phyloP scores from a whole-genome alignment of 2,329 filamentous ascomycete species.

The Ambrosiella beaveri region DNA sequence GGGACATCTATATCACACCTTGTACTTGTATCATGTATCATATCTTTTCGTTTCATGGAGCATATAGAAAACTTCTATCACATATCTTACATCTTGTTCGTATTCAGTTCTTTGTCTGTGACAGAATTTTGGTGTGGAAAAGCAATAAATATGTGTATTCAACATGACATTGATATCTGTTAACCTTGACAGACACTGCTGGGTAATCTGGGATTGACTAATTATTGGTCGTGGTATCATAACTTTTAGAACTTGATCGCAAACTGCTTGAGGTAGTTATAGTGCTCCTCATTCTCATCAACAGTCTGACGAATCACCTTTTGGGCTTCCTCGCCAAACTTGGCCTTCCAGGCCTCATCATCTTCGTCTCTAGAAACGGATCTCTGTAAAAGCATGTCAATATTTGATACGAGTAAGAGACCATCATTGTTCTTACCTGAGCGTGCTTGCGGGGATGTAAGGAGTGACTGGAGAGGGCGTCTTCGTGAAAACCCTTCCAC shows the following conservation, averaged over 20 bases:
- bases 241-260: constrained; percentile 38
- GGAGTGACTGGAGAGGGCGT: constrained; percentile 68
- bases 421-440: constrained; percentile 26
- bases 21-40: constrained; percentile 13
- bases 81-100: background rate
- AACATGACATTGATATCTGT: background rate
- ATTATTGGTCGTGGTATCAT: background rate
- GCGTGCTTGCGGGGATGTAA: constrained; percentile 53
- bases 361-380: constrained; percentile 47
- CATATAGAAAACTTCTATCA: constrained; percentile 1
- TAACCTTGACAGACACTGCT: background rate
- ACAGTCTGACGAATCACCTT: constrained; percentile 54
- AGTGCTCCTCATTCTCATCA: constrained; percentile 53
- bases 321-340: constrained; percentile 55
- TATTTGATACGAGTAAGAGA: background rate
- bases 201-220: background rate
- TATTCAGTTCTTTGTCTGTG: background rate
- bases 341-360: constrained; percentile 53
- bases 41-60: constrained; percentile 1
- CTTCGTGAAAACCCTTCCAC: constrained; percentile 93
- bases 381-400: constrained; percentile 27
- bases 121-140: background rate
- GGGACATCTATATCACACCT: constrained; percentile 7
- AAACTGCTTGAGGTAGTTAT: constrained; percentile 70
- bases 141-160: background rate